phyloP scores from a whole-genome alignment of 129 eudicot genomes.

The sunflower (Helianthus annuus) region HanXRQr2.0-SUNRISE NC_035439.2:144671577-144672076 shows the following conservation, averaged over 20 bases:
- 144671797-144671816: not conserved
- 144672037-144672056: not conserved
- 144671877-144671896: not conserved
- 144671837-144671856: not conserved
- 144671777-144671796: not conserved
- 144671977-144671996: slow-evolving; percentile 4
- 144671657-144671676: slow-evolving; percentile 1
- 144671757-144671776: not conserved
- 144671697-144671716: not conserved
- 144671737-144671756: not conserved
- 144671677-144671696: not conserved
- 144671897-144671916: not conserved
- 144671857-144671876: not conserved
- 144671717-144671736: not conserved
- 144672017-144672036: not conserved
- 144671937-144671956: not conserved
- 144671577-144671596: not conserved
- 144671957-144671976: not conserved
- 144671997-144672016: slow-evolving; percentile 1
- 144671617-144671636: not conserved
- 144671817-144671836: not conserved
- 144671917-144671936: slow-evolving; percentile 5
- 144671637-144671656: not conserved
- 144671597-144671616: slow-evolving; percentile 1
- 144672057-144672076: not conserved